A percentile compares a stretch with the other conserved stretches of the same genome.
phyloP scores from a whole-genome alignment of 2,329 filamentous ascomycete species.

The Fusarium oligoseptatum region DNA sequence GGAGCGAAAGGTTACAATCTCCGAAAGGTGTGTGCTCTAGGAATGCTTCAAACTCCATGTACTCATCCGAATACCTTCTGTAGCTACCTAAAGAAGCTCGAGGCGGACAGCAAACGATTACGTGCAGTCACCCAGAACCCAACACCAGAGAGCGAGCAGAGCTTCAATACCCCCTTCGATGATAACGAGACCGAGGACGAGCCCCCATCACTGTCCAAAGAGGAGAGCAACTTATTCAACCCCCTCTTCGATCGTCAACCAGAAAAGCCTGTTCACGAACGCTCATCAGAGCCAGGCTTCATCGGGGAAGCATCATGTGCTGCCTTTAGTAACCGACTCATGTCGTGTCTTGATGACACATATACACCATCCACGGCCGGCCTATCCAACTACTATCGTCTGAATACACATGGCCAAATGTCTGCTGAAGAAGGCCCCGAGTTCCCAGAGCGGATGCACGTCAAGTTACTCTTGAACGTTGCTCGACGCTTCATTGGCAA shows the following conservation, averaged over 20 bases:
- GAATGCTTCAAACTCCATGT: fast-evolving
- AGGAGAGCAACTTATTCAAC: slow-evolving; percentile 48
- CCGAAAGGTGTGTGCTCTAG: slow-evolving; percentile 20
- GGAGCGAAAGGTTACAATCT: slow-evolving; percentile 55
- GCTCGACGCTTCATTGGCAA: slow-evolving; percentile 49
- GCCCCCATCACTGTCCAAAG: slow-evolving; percentile 35
- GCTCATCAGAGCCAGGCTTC: slow-evolving; percentile 44
- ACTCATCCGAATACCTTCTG: neutral
- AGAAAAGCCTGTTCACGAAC: slow-evolving; percentile 32
- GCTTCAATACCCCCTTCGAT: slow-evolving; percentile 18
- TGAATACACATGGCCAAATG: slow-evolving; percentile 5
- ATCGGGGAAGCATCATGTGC: slow-evolving; percentile 50
- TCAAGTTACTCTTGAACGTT: slow-evolving; percentile 48
- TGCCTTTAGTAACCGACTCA: slow-evolving; percentile 47
- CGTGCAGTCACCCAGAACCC: slow-evolving; percentile 25
- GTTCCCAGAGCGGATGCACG: slow-evolving; percentile 47
- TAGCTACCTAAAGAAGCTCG: slow-evolving; percentile 36
- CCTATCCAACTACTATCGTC: slow-evolving; percentile 44
- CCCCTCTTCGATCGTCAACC: slow-evolving; percentile 44
- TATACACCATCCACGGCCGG: slow-evolving; percentile 46
- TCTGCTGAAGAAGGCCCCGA: slow-evolving; percentile 18
- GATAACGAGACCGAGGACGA: slow-evolving; percentile 39
- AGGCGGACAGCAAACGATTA: slow-evolving; percentile 23
- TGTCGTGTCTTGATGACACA: slow-evolving; percentile 47
- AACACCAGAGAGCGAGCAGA: slow-evolving; percentile 27